Evolutionary conservation across 768 basidiomycete genomes (phyloP).

Genomic region (Ramaria sp.): DNA sequence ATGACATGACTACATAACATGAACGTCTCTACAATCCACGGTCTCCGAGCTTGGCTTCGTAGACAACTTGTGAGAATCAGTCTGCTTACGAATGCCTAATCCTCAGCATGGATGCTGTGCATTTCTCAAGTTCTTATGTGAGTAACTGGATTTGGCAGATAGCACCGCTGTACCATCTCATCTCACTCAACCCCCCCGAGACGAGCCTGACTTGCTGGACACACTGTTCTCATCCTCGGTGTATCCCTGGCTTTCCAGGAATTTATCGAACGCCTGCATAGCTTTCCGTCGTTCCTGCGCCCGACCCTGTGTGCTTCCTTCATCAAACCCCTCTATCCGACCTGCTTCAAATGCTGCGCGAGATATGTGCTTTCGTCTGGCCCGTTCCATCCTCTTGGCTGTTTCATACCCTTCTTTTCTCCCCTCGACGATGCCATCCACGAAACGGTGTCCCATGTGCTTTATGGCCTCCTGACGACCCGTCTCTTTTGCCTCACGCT

Average conservation of each 20-base stretch:
- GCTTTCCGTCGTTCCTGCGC: conserved; percentile 44
- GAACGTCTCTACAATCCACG: no score
- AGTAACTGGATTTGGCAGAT: no score
- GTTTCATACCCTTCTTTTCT: conserved; percentile 29
- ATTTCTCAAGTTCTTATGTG: no score
- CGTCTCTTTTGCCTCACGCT: conserved; percentile 21
- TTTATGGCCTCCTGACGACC: background rate
- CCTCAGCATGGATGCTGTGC: no score
- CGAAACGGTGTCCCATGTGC: conserved; percentile 15
- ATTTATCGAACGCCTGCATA: conserved; percentile 46
- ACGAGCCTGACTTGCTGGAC: background rate
- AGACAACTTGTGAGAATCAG: no score
- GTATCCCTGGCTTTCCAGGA: conserved; percentile 24
- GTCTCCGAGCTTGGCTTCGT: no score
- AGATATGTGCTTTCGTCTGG: conserved; percentile 19
- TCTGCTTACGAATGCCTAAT: no score
- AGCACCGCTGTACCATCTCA: background rate
- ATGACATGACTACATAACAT: no score
- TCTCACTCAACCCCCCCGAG: background rate
- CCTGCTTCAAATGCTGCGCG: conserved; percentile 11
- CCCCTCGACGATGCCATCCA: conserved; percentile 35
- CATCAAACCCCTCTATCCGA: conserved; percentile 22
- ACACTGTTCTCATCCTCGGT: background rate
- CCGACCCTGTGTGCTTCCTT: conserved; percentile 30
- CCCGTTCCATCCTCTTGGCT: conserved; percentile 28